Evolutionary conservation across 2,329 filamentous ascomycete genomes (phyloP), one percentile per base, ranked within the genome.

Genomic region (Sclerotinia glacialis): DNA sequence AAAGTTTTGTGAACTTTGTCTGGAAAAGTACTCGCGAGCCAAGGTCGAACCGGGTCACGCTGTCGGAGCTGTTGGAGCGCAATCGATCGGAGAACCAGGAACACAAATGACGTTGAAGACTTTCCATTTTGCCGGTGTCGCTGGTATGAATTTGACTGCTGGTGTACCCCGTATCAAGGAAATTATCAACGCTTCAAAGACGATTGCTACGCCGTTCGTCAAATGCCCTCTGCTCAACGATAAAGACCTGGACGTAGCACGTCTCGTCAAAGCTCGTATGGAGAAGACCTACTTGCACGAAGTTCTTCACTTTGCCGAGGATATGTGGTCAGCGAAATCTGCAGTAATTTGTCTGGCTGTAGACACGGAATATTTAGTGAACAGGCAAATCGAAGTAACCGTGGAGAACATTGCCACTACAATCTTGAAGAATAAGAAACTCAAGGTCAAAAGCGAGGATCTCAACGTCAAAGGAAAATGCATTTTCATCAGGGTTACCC

Each of bases 91-190:
- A 79, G 95, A 99, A 76, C 95, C 95, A 0, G 95, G 95, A 77
- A 99, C 95, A 0, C 95, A 99, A 79, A 99, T 99, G 95, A 99
- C 95, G 1, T 81, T 99, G 70, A 98, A 98, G 81, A 98, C 95
- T 76, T 98, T 98, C 87, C 95, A 98, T 90, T 99, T 99, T 82
- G 95, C 95, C 76, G 95, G 95, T 90, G 95, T 99, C 70, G 95
- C 95, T 53, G 94, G 94, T 78, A 98, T 99, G 95, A 97, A 92
- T 84, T 97, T 99, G 76, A 99, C 95, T 0, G 92, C 97, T 76
- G 95, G 95, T 91, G 95, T 99, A 8, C 95, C 95, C 1, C 94
- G 95, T 88, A 99, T 99, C 82, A 99, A 99, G 80, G 95, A 99
- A 83, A 99, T 99, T 72, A 99, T 99, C 87, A 99, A 99, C 79